A percentile compares a stretch with the other conserved stretches of the same genome.
These are phyloP conservation scores for Vigna reflexopilosa DNA, from an alignment of 306 rosid genomes.

Conservation along the genomic window DNA sequence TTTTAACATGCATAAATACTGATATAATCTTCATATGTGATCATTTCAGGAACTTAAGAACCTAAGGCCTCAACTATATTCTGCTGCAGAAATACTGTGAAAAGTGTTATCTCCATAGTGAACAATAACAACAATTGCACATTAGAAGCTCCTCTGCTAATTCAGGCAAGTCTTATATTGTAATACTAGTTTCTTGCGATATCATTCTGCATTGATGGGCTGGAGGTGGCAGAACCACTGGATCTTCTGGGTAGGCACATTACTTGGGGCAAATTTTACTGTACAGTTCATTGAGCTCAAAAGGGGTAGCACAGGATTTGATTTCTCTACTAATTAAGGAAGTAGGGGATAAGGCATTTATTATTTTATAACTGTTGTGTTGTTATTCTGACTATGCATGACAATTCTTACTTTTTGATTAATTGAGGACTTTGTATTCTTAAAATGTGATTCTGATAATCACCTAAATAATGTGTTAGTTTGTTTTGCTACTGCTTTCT, in stretches of 20 bases:
- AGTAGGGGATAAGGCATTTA: no score
- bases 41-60: constrained; percentile 91
- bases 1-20: background rate
- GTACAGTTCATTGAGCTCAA: background rate
- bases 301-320: no score
- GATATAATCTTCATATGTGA: constrained; percentile 40
- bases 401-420: no score
- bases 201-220: constrained; percentile 67
- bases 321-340: no score
- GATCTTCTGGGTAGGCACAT: constrained; percentile 93
- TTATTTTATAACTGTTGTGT: no score
- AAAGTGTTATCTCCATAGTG: constrained; percentile 84
- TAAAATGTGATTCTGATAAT: background rate
- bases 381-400: background rate
- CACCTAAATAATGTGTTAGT: background rate
- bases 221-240: constrained; percentile 92
- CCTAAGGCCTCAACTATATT: constrained; percentile 95
- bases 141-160: no score
- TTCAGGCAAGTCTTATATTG: no score
- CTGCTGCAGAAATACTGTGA: constrained; percentile 96
- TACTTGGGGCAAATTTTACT: constrained; percentile 51
- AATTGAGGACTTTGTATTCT: background rate
- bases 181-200: no score
- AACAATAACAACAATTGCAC: constrained; percentile 66
- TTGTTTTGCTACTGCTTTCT: background rate